Evolutionary conservation across 129 eudicot species (phyloP), one percentile per base, ranked within the genome.

Genomic region (Apium graveolens): DNA sequence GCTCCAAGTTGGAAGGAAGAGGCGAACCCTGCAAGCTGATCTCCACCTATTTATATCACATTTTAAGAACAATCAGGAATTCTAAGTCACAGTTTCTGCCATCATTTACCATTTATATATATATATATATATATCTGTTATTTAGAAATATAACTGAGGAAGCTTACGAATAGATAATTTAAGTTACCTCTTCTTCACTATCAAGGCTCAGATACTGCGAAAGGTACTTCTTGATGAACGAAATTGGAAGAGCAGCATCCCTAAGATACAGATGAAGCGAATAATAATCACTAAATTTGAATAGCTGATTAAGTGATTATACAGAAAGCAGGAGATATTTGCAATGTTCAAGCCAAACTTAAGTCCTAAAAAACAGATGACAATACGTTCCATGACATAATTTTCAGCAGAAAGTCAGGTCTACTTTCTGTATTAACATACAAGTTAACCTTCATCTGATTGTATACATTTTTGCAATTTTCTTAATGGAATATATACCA

Each of bases 121-220:
- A 48, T 17, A 53, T 20, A 6, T 53, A 53, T 21, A 16, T 44
- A 12, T 17, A 48, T 17, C 53, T 48, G 17, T 48, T 16, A 16
- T 48, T 4, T 48, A 48, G 17, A 48, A 3, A 53, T 20, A n/a
- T 27, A 26, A 27, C 11, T 5, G 37, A 70, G 31, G 31, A 44
- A 44, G 48, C 48, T 44, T 10, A 21, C 5, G 1, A 71, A 21
- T 21, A 53, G 11, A n/a, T 11, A 24, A 41, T 8, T 71, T 57
- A 76, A 74, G 60, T 87, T 71, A 87, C 91, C 91, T 87, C 91
- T 7, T 60, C 78, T 75, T 87, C 91, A 65, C 80, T 80, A 1
- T 38, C 32, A 42, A 85, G 87, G 21, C 74, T 74, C 27, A 85
- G 84, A 76, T 88, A 83, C 63, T 31, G 60, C 74, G 34, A 78